Evolutionary conservation across 2,329 filamentous ascomycete species (phyloP).

Genomic region (Ascocoryne sarcoides): DNA sequence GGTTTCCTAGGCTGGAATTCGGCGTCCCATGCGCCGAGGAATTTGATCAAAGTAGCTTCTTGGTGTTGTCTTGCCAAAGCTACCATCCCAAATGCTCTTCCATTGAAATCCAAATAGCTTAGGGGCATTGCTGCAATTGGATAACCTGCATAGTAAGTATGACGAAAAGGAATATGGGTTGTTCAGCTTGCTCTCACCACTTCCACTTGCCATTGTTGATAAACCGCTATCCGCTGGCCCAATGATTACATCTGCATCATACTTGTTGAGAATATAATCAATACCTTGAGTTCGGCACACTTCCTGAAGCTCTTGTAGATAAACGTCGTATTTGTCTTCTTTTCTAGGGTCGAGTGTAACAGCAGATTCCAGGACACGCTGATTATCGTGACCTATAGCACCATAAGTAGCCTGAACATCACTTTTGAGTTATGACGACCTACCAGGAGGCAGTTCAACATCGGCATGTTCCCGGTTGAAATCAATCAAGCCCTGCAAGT

Average conservation of each 20-base stretch:
- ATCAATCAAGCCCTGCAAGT: constrained; percentile 1
- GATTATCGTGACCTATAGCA: constrained; percentile 3
- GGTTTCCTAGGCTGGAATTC: background rate
- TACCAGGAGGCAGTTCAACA: constrained; percentile 3
- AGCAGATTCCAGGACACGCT: background rate
- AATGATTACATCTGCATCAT: constrained; percentile 5
- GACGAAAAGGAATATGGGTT: background rate
- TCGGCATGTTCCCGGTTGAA: constrained; percentile 3
- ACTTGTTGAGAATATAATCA: background rate
- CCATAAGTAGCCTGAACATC: no score
- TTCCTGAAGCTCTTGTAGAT: background rate
- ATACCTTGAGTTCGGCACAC: background rate
- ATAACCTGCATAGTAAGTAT: constrained; percentile 4
- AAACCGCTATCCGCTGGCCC: background rate
- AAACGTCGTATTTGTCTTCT: background rate
- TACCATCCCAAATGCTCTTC: constrained; percentile 1
- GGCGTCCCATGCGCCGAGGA: constrained; percentile 4
- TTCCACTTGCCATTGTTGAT: background rate
- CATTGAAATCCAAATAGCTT: constrained; percentile 3
- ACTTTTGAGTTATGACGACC: no score
- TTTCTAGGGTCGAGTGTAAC: background rate
- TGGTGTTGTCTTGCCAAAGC: background rate
- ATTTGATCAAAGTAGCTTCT: constrained; percentile 1
- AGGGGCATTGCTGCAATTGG: constrained; percentile 1
- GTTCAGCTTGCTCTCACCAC: background rate